These are phyloP conservation scores for Pneumocystis carinii DNA, from an alignment of 1,139 yeast genomes.

Conservation along the genomic window DNA sequence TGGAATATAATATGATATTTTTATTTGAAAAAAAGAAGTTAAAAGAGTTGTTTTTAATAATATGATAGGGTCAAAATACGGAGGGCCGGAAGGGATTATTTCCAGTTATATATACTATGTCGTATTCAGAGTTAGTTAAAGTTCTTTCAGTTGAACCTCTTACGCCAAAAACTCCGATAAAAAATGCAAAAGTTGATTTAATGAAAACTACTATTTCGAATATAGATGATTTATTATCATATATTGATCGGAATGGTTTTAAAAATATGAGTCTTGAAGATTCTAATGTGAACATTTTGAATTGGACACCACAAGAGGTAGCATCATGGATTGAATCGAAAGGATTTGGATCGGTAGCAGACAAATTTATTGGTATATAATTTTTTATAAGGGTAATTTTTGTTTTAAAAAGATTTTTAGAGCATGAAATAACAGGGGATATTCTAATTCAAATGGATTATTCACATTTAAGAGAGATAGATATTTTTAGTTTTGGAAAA, in stretches of 20 bases:
- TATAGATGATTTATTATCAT: slow-evolving; percentile 7
- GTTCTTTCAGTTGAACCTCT: slow-evolving; percentile 15
- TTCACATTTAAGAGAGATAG: slow-evolving; percentile 76
- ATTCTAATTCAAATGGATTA: slow-evolving; percentile 75
- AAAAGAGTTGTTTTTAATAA: slow-evolving; percentile 32
- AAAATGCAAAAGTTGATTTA: slow-evolving; percentile 35
- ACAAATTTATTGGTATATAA: slow-evolving; percentile 26
- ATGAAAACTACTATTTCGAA: slow-evolving; percentile 47
- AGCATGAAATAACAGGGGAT: slow-evolving; percentile 78
- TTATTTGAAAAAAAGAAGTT: slow-evolving; percentile 11
- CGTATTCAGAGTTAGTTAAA: slow-evolving; percentile 5
- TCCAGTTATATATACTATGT: slow-evolving; percentile 55
- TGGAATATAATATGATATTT: background rate
- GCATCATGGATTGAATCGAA: slow-evolving; percentile 54
- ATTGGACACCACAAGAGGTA: slow-evolving; percentile 85
- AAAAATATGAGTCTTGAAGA: slow-evolving; percentile 7
- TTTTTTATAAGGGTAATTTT: background rate
- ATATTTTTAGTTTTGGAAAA: slow-evolving; percentile 85
- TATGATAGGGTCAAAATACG: slow-evolving; percentile 43
- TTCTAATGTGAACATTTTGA: slow-evolving; percentile 19
- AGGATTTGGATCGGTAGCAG: slow-evolving; percentile 63
- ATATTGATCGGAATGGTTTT: background rate
- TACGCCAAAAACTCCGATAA: slow-evolving; percentile 42
- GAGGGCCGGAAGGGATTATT: slow-evolving; percentile 61
- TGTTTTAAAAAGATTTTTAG: slow-evolving; percentile 33